These are phyloP conservation scores for Mycosphaerelloides madeirae DNA, from an alignment of 2,329 filamentous ascomycete genomes.

Conservation along the genomic window DNA sequence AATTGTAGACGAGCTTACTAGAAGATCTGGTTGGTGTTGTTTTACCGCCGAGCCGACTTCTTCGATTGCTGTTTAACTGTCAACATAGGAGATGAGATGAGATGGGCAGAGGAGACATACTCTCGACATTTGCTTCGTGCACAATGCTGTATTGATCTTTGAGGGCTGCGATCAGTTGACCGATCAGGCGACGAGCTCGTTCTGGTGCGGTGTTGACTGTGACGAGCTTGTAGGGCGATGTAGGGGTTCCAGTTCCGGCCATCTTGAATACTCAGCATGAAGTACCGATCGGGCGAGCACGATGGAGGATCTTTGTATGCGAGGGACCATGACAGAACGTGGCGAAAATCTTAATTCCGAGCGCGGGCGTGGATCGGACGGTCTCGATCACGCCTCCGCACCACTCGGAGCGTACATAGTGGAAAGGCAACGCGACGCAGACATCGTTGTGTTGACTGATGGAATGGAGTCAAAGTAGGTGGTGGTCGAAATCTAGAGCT, in stretches of 20 bases:
- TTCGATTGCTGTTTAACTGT: slow-evolving; percentile 9
- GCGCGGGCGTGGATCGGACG: neutral
- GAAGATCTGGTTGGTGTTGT: slow-evolving; percentile 46
- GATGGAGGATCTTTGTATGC: neutral
- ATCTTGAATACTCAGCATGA: slow-evolving; percentile 4
- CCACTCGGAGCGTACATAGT: neutral
- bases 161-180: slow-evolving; percentile 56
- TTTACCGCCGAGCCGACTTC: slow-evolving; percentile 52
- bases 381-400: neutral
- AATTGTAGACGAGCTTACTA: slow-evolving; percentile 5
- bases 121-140: slow-evolving; percentile 58
- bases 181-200: slow-evolving; percentile 58
- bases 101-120: slow-evolving; percentile 37
- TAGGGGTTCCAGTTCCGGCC: slow-evolving; percentile 15
- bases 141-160: slow-evolving; percentile 61
- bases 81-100: no score
- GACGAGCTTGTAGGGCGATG: slow-evolving; percentile 58
- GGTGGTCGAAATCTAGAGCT: no score
- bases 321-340: neutral
- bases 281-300: neutral
- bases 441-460: no score
- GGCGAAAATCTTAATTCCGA: neutral
- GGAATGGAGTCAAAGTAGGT: neutral
- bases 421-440: neutral
- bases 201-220: slow-evolving; percentile 66